Conservation (phyloP, 78 protist species). For the Speleostelium caveatum region DNA sequence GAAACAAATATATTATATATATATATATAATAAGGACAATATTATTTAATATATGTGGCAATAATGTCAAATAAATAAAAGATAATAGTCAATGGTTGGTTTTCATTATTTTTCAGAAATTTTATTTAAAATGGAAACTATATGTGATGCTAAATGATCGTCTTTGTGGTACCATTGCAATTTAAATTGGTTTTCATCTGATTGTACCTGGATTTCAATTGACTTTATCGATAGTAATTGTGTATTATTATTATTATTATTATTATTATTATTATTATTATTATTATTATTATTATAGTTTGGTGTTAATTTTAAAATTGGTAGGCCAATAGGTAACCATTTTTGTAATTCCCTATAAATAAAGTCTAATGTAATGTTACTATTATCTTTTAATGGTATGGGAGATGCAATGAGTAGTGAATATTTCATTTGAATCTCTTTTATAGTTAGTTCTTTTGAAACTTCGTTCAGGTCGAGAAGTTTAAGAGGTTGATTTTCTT, state of each 20-base stretch:
- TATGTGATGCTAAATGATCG: conserved; percentile 16
- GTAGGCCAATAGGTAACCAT: conserved; percentile 10
- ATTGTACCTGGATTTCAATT: conserved; percentile 1
- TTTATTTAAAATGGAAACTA: conserved; percentile 22
- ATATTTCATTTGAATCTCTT: conserved; percentile 40
- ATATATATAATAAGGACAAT: too few relatives aligned
- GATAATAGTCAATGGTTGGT: too few relatives aligned
- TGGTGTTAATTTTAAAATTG: neutral
- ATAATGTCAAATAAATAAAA: too few relatives aligned
- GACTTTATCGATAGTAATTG: neutral
- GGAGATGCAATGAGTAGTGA: neutral
- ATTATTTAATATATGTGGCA: too few relatives aligned
- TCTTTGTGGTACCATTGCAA: conserved; percentile 37
- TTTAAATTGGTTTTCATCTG: neutral
- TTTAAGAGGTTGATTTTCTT: conserved; percentile 28
- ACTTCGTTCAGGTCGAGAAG: conserved; percentile 45
- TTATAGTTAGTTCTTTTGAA: conserved; percentile 31
- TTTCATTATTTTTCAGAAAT: too few relatives aligned
- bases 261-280: neutral
- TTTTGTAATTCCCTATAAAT: conserved; percentile 5
- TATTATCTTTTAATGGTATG: neutral
- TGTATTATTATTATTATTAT: neutral
- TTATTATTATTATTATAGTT: neutral
- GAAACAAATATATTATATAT: too few relatives aligned
- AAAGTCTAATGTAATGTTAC: neutral